Evolutionary conservation across 352 stramenopile species (phyloP), one percentile per base, ranked within the genome.

Genomic region (Thalassiosira delicatula): DNA sequence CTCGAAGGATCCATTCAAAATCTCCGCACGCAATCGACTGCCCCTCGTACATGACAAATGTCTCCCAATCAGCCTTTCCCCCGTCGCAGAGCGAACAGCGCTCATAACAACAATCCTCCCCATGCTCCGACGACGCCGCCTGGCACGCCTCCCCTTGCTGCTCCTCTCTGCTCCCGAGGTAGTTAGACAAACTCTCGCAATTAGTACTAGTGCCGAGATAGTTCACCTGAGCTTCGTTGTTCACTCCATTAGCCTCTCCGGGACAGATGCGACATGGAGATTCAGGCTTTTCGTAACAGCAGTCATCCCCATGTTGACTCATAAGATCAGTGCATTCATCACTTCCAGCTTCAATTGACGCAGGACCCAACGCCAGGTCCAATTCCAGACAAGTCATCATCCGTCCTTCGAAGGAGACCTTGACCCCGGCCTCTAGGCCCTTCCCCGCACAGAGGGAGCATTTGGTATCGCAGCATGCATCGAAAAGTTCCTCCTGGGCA

Each of bases 51-150:
- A 14, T 80, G 4, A 88, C 82, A 67, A 84, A 86, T 29, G 77
- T 88, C 46, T 81, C 76, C 82, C 82, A 88, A 73, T 88, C 82
- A 70, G 82, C 82, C 60, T 83, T 88, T 17, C 82, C 82, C 21
- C 76, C 59, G 14, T 51, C 82, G 60, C 82, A 88, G 51, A 88
- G 73, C 17, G 82, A 84, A 61, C 82, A 88, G 9, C 67, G 73
- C 27, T 88, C 72, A 59, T 79, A 88, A 42, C 82, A 88, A 61
- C 82, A 88, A 46, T 78, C 35, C 19, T 88, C 60, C 30, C 51
- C 68, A 61, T 85, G 75, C 37, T 88, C 73, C 19, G 56, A 46
- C 23, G 70, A 69, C 35, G 78, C 78, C 21, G 56, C 42, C 54
- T 71, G 35, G 46, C 82, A 88, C 40, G 82, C 77, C 30, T 80